These are phyloP conservation scores for Golubevia sp. DNA, from an alignment of 1,284 basidiomycete species.

Conservation along the genomic window DNA sequence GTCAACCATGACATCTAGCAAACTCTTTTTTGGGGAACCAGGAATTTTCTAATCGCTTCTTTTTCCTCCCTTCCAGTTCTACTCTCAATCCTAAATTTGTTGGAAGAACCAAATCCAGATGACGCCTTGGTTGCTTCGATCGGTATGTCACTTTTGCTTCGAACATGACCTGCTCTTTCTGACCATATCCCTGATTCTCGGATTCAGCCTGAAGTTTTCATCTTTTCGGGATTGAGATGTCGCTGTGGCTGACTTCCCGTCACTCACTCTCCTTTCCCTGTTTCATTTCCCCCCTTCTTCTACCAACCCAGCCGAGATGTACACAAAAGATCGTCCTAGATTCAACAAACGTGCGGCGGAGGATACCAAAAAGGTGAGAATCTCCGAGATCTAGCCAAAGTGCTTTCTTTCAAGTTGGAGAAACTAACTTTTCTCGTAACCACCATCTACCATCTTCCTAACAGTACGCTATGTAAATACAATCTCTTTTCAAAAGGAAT, in stretches of 20 bases:
- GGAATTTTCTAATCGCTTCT: no score
- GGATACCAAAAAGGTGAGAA: conserved; percentile 31
- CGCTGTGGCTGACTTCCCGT: not conserved
- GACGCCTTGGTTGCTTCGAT: conserved; percentile 54
- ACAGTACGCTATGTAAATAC: no score
- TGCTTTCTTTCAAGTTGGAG: no score
- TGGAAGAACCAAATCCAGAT: conserved; percentile 53
- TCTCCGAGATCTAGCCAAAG: no score
- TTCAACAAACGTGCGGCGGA: conserved; percentile 46
- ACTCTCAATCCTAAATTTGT: conserved; percentile 44
- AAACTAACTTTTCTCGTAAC: no score
- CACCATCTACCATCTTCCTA: no score
- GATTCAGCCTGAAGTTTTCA: not conserved
- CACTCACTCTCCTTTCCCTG: not conserved
- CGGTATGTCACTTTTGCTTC: conserved; percentile 33
- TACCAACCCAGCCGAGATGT: conserved; percentile 42
- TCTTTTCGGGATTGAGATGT: not conserved
- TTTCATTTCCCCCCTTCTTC: not conserved
- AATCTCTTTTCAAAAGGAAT: no score
- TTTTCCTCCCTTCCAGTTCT: conserved; percentile 28
- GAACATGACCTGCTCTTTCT: not conserved
- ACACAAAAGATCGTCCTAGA: conserved; percentile 39
- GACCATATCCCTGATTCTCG: not conserved
- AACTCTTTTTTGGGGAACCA: no score
- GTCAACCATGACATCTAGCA: no score